These are phyloP conservation scores for Pseudogymnoascus sp. DNA, from an alignment of 2,329 filamentous ascomycete genomes.

Conservation along the genomic window DNA sequence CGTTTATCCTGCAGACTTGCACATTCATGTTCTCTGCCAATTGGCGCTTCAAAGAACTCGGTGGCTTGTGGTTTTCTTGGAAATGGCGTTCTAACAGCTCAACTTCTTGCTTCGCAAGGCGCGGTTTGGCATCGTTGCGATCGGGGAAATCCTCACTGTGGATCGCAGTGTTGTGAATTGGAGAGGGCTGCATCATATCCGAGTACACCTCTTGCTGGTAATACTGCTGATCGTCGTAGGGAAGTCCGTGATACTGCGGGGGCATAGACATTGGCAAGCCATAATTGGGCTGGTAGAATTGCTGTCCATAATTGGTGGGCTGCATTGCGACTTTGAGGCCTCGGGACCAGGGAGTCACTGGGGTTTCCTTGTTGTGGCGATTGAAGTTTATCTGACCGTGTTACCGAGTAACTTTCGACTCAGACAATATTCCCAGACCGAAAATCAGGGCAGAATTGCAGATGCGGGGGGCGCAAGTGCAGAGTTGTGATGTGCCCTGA, in stretches of 20 bases:
- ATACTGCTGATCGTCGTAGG: not conserved
- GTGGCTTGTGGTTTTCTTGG: slow-evolving; percentile 57
- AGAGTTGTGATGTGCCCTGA: not conserved
- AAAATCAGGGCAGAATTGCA: not conserved
- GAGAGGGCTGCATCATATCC: slow-evolving; percentile 4
- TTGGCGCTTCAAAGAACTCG: slow-evolving; percentile 52
- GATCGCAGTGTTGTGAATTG: not conserved
- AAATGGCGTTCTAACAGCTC: slow-evolving; percentile 54
- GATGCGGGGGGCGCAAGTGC: not conserved
- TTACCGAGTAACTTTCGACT: not conserved
- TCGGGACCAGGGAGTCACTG: not conserved
- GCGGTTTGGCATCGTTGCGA: slow-evolving; percentile 40
- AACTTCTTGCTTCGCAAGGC: slow-evolving; percentile 52
- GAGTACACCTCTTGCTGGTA: not conserved
- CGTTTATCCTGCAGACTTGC: slow-evolving; percentile 58
- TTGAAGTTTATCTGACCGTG: not conserved
- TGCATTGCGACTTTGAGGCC: not conserved
- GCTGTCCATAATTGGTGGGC: not conserved
- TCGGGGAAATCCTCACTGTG: slow-evolving; percentile 6
- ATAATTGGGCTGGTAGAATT: not conserved
- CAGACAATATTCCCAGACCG: not conserved
- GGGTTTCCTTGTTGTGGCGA: not conserved
- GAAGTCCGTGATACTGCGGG: not conserved
- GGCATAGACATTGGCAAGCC: not conserved
- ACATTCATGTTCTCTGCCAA: slow-evolving; percentile 55